Conservation (phyloP, 139 green algal species). For the Gonium pectorale region DNA sequence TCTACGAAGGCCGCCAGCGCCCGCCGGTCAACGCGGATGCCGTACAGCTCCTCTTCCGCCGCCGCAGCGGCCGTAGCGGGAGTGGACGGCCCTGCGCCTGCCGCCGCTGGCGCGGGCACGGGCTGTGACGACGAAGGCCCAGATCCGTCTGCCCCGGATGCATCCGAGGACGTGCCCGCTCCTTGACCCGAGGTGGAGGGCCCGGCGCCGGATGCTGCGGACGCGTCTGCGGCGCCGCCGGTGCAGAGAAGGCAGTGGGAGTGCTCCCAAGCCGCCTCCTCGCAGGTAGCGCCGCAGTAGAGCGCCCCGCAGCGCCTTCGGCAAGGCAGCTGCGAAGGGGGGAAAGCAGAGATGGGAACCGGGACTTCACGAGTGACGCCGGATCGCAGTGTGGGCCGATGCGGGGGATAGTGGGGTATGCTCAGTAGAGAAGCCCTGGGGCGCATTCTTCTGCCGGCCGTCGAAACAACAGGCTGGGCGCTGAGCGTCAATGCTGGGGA, state of each 20-base stretch:
- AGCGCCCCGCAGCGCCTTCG: slow-evolving; percentile 56
- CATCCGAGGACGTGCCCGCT: no score
- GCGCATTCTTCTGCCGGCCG: no score
- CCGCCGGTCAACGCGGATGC: slow-evolving; percentile 35
- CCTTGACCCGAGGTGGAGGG: no score
- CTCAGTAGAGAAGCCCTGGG: no score
- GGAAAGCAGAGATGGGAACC: not conserved
- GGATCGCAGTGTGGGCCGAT: no score
- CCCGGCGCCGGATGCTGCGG: not conserved
- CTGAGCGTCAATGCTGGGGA: no score
- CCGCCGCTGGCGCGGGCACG: not conserved
- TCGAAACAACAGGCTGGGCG: no score
- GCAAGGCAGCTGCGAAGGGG: slow-evolving; percentile 62
- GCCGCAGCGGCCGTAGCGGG: not conserved
- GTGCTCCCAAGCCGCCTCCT: slow-evolving; percentile 61
- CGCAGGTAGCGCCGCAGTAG: slow-evolving; percentile 70
- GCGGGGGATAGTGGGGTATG: no score
- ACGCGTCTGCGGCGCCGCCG: not conserved
- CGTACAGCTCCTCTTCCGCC: slow-evolving; percentile 16
- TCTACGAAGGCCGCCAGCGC: slow-evolving; percentile 65
- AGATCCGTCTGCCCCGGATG: no score
- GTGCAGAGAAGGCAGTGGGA: slow-evolving; percentile 74
- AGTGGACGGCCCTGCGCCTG: not conserved
- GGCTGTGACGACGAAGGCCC: no score
- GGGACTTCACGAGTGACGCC: no score